Evolutionary conservation across 2,329 filamentous ascomycete genomes (phyloP), one percentile per base, ranked within the genome.

Genomic region (Botrytis byssoidea): DNA sequence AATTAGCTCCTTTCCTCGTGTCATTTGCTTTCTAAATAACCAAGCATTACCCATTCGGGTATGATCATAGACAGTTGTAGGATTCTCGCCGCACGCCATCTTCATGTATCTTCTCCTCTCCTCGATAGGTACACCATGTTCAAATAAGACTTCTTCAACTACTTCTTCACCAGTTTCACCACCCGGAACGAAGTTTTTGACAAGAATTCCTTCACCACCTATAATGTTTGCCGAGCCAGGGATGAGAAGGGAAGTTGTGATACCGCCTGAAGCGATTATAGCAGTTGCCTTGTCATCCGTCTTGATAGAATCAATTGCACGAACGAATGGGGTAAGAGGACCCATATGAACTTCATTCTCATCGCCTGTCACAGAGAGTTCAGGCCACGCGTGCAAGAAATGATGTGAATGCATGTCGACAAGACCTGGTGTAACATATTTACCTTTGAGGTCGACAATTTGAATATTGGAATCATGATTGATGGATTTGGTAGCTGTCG

Each of bases 371-470:
- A 79, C 77, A n/a, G 66, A 64, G 3, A 82, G 73, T 22, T 73
- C 51, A 0, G 84, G 84, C 82, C 82, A 85, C 29, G 78, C 51
- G 14, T 74, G 73, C 2, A 81, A 65, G 35, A 82, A 77, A 74
- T 84, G 83, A 76, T 85, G 84, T 3, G 84, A 85, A 77, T 86
- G 84, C 81, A 85, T 83, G 75, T 85, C 84, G 2, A 86, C 81
- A 7, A 86, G 76, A 1, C 84, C 84, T 0, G 84, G 84, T 0
- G 84, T 85, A 40, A 85, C 82, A 75, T 82, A 82, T 67, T 80
- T 80, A 9, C 84, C 83, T 44, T 78, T 75, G 48, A 85, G 71
- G 59, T 84, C 73, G 68, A 46, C 80, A 77, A 32, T 80, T 79
- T 48, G 75, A 61, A 25, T 72, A 76, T n/a, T 74, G 74, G 10